Base-by-base conservation (phyloP, 768 basidiomycete species). In the Thelephora ganbajun region DNA sequence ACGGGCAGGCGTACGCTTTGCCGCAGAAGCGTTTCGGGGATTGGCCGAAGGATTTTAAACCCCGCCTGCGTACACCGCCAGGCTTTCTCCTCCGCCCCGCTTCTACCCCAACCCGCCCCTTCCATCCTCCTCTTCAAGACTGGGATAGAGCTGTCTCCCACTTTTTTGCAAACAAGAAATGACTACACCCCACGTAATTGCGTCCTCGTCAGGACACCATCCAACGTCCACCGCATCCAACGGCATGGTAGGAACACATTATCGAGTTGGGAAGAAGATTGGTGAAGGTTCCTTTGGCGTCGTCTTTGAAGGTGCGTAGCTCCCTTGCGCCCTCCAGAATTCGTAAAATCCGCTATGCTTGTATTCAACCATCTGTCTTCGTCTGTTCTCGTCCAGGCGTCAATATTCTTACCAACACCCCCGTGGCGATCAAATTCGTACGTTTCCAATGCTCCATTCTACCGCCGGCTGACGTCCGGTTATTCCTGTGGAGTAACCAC, bases 231-330 rank as follows among this genome's bases (percentile, higher is more conserved):
- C 78, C 43, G 67, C 77, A 43, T 72, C 73, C 30, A 83, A 79
- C 63, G 78, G 83, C 57, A 77, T 88, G 62, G 81, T 88, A 50
- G 85, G 85, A 37, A 79, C 71, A 57, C 78, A 86, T 62, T 88
- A 78, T 61, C 76, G 86, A 53, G 92, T 98, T 45, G 94, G 94
- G 45, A 92, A 94, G 76, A 97, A 97, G 79, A 94, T 98, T 63
- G 94, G 94, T 43, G 94, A 99, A 68, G 94, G 94, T 45, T 88
- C 84, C n/a, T 99, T 99, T 62, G 94, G 94, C 58, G 94, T 98
- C 54, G 84, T 98, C 52, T 90, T 96, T 66, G 83, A 97, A 76
- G 83, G 96, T 92, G 60, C 45, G 71, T 67, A 52, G 26, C 36
- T 36, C n/a, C 12, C 22, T 47, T 46, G 19, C 34, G 19, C 35